These are phyloP conservation scores for Tephrocybe sp. DNA, from an alignment of 768 basidiomycete species.

Conservation along the genomic window DNA sequence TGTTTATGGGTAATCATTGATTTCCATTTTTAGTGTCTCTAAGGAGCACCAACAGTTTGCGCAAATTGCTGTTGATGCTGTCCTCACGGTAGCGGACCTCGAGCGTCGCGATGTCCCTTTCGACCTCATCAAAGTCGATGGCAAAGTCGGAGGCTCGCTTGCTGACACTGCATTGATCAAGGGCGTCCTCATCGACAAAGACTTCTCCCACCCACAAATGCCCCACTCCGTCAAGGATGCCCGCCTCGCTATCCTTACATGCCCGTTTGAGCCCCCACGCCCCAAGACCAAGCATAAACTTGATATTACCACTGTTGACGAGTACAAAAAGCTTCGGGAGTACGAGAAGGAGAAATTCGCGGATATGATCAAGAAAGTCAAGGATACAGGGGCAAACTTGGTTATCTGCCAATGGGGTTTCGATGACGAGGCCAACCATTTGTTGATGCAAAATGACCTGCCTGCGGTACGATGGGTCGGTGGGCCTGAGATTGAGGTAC, in stretches of 20 bases:
- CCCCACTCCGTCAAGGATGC: slow-evolving; percentile 86
- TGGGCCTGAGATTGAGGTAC: slow-evolving; percentile 97
- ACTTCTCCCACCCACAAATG: slow-evolving; percentile 99
- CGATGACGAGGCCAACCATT: slow-evolving; percentile 98
- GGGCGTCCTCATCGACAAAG: slow-evolving; percentile 98
- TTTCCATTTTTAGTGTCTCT: slow-evolving; percentile 68
- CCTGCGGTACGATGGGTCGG: slow-evolving; percentile 99
- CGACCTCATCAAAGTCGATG: slow-evolving; percentile 98
- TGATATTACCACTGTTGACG: slow-evolving; percentile 95
- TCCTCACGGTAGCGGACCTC: slow-evolving; percentile 91
- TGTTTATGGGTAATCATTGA: neutral
- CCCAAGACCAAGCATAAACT: slow-evolving; percentile 99
- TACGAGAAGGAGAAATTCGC: slow-evolving; percentile 97
- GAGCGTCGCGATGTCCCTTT: slow-evolving; percentile 94
- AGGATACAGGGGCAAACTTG: slow-evolving; percentile 95
- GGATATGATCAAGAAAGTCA: slow-evolving; percentile 96
- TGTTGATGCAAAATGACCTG: slow-evolving; percentile 96
- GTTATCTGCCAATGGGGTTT: slow-evolving; percentile 99
- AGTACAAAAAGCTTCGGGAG: slow-evolving; percentile 90
- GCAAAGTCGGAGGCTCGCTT: slow-evolving; percentile 96
- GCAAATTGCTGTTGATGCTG: slow-evolving; percentile 96
- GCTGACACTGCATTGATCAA: slow-evolving; percentile 94
- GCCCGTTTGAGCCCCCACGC: slow-evolving; percentile 97
- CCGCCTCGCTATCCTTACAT: slow-evolving; percentile 93
- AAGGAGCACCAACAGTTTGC: slow-evolving; percentile 96